Evolutionary conservation across 345 rosid genomes (phyloP), one percentile per base, ranked within the genome.

Genomic region (Rhodamnia argentea): DNA sequence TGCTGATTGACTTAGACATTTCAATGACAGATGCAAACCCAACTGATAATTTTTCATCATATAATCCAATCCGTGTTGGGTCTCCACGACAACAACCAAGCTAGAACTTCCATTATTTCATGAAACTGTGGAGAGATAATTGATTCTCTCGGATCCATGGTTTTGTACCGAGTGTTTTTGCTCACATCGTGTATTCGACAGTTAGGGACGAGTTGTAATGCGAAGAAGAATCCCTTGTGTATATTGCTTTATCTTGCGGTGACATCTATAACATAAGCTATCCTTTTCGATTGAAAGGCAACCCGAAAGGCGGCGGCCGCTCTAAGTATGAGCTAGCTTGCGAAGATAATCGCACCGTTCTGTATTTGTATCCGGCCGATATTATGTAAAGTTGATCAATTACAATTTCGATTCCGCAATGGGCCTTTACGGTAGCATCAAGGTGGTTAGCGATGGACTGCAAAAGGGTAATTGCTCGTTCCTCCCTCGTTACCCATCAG

Each of bases 321-420:
- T 60, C 54, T 52, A 6, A 52, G 54, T 52, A 13, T 60, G 20
- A 60, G 74, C 20, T 27, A 0, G 37, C 10, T 27, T 27, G 74
- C 1, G 20, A 60, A 60, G 74, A 13, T 60, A 60, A 60, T 27
- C 5, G 20, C 40, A 27, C 20, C 15, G 1, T 60, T 8, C 5
- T 57, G 11, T 23, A 57, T 57, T 26, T 56, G 11, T 4, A 4
- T 57, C 26, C 11, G 2, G n/a, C 5, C 60, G 10, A 60, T 60
- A 60, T 60, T 60, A 60, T 27, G 74, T 60, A 7, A 60, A 60
- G 37, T 27, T 2, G 40, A 60, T 57, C 60, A 7, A 24, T 57
- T 57, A 56, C 12, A 23, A 0, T 22, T 23, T 4, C n/a, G 2
- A 8, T 56, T 4, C 2, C 1, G n/a, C 8, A 0, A 5, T 3